Base-by-base conservation (phyloP, 257 asterid genomes). In the Nicotiana otophora region DNA sequence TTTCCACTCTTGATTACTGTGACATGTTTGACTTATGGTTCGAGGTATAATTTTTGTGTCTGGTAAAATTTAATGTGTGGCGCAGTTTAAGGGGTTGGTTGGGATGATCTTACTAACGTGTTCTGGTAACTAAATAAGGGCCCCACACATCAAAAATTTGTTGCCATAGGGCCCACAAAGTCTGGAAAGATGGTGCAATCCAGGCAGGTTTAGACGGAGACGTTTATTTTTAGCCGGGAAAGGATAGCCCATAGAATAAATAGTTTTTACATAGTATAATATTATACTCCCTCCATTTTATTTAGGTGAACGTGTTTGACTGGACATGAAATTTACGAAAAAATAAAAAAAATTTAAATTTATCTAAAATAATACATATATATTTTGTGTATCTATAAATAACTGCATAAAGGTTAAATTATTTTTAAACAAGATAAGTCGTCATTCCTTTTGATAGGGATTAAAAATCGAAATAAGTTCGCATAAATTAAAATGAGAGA, bases 31-130 rank as follows among this genome's bases (percentile, higher is more conserved):
- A 54, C 42, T 28, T 28, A 16, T 17, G 31, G 54, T 15, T 34
- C 53, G 20, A 17, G 48, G 67, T 81, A 68, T 64, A 66, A 66
- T 81, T 60, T 63, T 30, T 42, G 1, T 58, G 34, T 58, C 34
- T 33, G 79, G 39, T 74, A 74, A 26, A 42, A 74, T 74, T 74
- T 26, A 48, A 74, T 36, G 55, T 33, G 62, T 76, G 84, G 89
- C 78, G 89, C 61, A 84, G 81, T 46, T 69, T 84, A 79, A 46
- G 78, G 66, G 60, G 17, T 63, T 15, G 10, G 0, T 0, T 28
- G 51, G 72, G 57, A 54, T 8, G 83, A 23, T 23, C 82, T 87
- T 85, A 90, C 81, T 80, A 83, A 81, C 86, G 86, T 78, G 89
- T 86, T 88, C 60, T 11, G 54, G 34, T 5, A 11, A 42, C 30